Evolutionary conservation across 495 filamentous ascomycete genomes (phyloP).

Genomic region (Talaromyces proteolyticus): DNA sequence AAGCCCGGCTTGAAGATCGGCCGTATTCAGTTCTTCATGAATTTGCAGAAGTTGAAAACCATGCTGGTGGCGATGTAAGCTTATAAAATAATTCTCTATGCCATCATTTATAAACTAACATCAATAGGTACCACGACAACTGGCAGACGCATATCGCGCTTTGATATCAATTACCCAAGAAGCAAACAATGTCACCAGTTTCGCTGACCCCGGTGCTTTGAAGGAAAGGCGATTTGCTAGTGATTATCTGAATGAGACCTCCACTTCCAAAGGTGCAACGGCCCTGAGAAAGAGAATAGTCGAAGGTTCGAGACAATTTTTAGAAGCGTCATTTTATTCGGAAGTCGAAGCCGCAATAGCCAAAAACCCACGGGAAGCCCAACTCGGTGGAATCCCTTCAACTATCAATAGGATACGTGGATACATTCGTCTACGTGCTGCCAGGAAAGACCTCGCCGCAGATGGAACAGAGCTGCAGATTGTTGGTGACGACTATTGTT

Average conservation of each 20-base stretch:
- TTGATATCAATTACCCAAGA: slow-evolving; percentile 70
- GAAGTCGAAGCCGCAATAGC: slow-evolving; percentile 68
- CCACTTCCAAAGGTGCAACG: slow-evolving; percentile 53
- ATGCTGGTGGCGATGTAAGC: slow-evolving; percentile 58
- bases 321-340: slow-evolving; percentile 69
- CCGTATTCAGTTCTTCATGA: slow-evolving; percentile 65
- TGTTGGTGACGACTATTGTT: slow-evolving; percentile 74
- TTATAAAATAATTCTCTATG: not conserved
- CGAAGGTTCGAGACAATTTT: slow-evolving; percentile 64
- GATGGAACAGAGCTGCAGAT: slow-evolving; percentile 69
- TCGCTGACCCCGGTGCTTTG: slow-evolving; percentile 47
- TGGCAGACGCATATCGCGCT: slow-evolving; percentile 73
- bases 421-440: slow-evolving; percentile 72
- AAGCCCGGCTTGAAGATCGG: slow-evolving; percentile 55
- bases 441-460: slow-evolving; percentile 70
- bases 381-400: slow-evolving; percentile 81
- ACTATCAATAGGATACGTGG: slow-evolving; percentile 85
- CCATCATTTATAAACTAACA: slow-evolving; percentile 11
- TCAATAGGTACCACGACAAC: slow-evolving; percentile 51
- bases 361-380: slow-evolving; percentile 82
- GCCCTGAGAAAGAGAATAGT: slow-evolving; percentile 68
- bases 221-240: slow-evolving; percentile 71
- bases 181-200: slow-evolving; percentile 43
- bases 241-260: slow-evolving; percentile 65
- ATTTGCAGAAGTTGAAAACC: slow-evolving; percentile 64